A percentile compares a stretch with the other conserved stretches of the same genome.
Conservation (phyloP, 1,139 yeast genomes). For the Barnettozyma hawaiiensis region DNA sequence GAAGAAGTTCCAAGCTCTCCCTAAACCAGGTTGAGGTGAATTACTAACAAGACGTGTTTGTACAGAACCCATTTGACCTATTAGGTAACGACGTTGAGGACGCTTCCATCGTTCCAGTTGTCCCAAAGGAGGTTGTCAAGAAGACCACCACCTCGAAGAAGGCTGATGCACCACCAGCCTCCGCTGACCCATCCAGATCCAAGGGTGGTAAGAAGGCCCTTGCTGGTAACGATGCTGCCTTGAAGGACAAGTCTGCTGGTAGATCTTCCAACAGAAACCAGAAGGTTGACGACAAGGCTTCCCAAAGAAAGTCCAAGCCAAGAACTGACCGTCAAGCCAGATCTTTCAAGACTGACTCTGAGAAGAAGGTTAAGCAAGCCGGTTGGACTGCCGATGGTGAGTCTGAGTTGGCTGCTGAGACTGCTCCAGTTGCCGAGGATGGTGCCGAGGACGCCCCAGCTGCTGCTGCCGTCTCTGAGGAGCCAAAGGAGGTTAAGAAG, state of each 20-base stretch:
- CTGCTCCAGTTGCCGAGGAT: constrained; percentile 39
- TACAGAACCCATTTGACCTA: constrained; percentile 47
- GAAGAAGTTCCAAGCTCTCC: too few species aligned
- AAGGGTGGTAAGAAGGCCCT: constrained; percentile 63
- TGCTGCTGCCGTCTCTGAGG: constrained; percentile 48
- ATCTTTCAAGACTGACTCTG: constrained; percentile 76
- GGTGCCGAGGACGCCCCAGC: constrained; percentile 42
- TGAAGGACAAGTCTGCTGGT: constrained; percentile 63
- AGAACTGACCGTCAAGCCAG: constrained; percentile 77
- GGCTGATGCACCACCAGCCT: constrained; percentile 77
- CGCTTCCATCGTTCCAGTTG: constrained; percentile 37
- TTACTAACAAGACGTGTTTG: constrained; percentile 14
- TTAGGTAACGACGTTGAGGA: constrained; percentile 80
- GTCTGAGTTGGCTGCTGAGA: constrained; percentile 38
- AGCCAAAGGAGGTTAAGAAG: constrained; percentile 44
- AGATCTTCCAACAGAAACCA: constrained; percentile 59
- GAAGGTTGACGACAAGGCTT: constrained; percentile 46
- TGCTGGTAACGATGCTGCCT: constrained; percentile 87
- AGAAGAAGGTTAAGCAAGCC: constrained; percentile 71
- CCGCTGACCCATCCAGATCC: constrained; percentile 78
- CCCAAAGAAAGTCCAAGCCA: constrained; percentile 52
- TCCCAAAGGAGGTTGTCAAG: constrained; percentile 74
- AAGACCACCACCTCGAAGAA: constrained; percentile 83
- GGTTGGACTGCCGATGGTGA: constrained; percentile 60
- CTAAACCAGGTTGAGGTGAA: neutral